Base-by-base conservation (phyloP, 2,329 filamentous ascomycete species). In the Sporothrix schenckii region DNA sequence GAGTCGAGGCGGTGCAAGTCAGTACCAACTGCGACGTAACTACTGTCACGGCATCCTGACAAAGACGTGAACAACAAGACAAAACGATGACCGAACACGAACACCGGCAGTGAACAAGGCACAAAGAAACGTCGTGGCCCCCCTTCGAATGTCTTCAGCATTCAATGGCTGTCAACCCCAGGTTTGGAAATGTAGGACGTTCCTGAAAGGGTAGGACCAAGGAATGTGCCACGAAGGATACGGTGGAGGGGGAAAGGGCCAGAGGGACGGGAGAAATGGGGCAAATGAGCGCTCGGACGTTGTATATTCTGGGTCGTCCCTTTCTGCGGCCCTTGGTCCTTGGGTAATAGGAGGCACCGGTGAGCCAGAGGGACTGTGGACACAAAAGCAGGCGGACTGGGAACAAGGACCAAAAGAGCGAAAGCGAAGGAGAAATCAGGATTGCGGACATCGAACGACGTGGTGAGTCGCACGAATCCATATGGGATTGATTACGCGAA, bases 171-270 rank as follows among this genome's bases (percentile, higher is more conserved):
- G 5, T 60, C 21, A n/a, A 60, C 49, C 49, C 41, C 39, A 63
- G 41, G 41, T n/a, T 53, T 19, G n/a, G n/a, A 65, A 27, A 27
- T 2, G 24, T 34, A 66, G 27, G 61, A 21, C 30, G 27, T 67
- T 53, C 65, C 65, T 53, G 65, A 67, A 44, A 16, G 50, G 65
- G 65, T 54, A 67, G 63, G 50, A 41, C 49, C 65, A 67, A 53
- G 27, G 65, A 67, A 56, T n/a, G 49, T 10, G 49, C 63, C 34
- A 52, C 16, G 30, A 66, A 66, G 27, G 49, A 53, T 34, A 65
- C 9, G 30, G 49, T 27, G 65, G 34, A 56, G 50, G 56, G 24
- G 19, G 27, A 30, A 16, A 39, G 10, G 13, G 24, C 7, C 16
- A 53, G 24, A 39, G 14, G 30, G 19, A 39, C 50, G 27, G 14